These are phyloP conservation scores for Neurospora tetraspora DNA, from an alignment of 495 filamentous ascomycete species.

Conservation along the genomic window DNA sequence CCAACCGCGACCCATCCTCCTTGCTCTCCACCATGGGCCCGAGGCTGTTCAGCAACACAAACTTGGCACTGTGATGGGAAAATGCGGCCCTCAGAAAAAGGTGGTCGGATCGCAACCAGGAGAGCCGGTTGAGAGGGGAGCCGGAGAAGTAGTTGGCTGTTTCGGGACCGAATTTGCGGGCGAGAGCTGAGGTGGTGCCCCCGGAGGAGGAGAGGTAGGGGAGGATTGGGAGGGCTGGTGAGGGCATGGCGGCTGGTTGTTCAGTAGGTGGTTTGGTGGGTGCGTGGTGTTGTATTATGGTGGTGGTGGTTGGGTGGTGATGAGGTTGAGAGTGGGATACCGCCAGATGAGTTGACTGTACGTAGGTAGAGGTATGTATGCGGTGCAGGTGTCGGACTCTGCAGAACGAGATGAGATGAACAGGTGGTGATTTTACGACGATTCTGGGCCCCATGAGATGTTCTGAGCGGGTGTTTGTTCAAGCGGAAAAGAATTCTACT, in stretches of 20 bases:
- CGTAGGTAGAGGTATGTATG: neutral
- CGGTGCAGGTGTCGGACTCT: neutral
- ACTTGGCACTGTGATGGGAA: constrained; percentile 56
- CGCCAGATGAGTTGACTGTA: neutral
- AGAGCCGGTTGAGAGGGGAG: constrained; percentile 52
- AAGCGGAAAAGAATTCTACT: neutral
- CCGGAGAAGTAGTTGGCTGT: constrained; percentile 93
- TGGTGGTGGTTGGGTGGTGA: neutral
- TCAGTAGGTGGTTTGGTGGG: neutral
- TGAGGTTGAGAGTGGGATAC: neutral
- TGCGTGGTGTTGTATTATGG: neutral
- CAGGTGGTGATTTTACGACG: neutral
- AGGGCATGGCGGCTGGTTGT: neutral
- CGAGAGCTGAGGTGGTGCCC: constrained; percentile 74
- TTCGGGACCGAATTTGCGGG: constrained; percentile 80
- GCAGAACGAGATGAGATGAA: neutral
- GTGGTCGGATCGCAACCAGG: constrained; percentile 76
- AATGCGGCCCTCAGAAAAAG: constrained; percentile 68
- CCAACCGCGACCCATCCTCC: neutral
- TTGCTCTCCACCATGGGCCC: constrained; percentile 53
- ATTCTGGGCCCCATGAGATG: neutral
- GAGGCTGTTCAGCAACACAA: constrained; percentile 71
- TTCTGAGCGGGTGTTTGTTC: neutral
- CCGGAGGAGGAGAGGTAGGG: constrained; percentile 43
- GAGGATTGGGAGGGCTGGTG: constrained; percentile 27